Conservation (phyloP, 1,139 yeast species). For the Geotrichum reessii region DNA sequence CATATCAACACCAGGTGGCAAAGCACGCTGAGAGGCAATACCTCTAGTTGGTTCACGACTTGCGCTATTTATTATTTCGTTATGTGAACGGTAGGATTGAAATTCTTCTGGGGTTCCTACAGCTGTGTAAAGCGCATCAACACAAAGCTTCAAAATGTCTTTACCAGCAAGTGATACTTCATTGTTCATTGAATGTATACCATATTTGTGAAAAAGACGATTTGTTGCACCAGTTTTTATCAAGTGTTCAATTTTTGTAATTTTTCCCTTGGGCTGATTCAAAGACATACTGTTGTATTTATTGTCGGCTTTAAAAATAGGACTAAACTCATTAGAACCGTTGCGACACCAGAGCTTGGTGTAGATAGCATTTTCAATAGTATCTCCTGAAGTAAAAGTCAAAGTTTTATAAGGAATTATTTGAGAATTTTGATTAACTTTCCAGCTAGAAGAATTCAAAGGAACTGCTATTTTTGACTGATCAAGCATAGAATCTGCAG, state of each 20-base stretch:
- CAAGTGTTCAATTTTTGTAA: constrained; percentile 9
- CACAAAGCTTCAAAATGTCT: constrained; percentile 7
- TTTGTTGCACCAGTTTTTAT: constrained; percentile 13
- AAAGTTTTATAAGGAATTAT: not conserved
- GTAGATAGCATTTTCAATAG: constrained; percentile 5
- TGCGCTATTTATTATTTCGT: constrained; percentile 10
- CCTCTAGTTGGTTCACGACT: constrained; percentile 16
- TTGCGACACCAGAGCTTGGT: constrained; percentile 5
- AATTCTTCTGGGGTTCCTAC: constrained; percentile 8
- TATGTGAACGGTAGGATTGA: constrained; percentile 1
- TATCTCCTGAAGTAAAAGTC: not conserved
- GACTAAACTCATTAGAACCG: constrained; percentile 14
- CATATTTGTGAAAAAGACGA: constrained; percentile 6
- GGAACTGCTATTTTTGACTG: not conserved
- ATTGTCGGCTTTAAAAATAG: constrained; percentile 11
- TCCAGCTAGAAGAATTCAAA: not conserved
- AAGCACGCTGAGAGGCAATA: constrained; percentile 9
- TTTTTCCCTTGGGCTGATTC: not conserved
- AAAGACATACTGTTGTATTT: constrained; percentile 1
- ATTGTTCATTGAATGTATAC: not conserved
- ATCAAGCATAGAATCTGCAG: not conserved
- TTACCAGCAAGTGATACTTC: constrained; percentile 2
- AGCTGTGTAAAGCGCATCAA: constrained; percentile 10
- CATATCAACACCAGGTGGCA: constrained; percentile 16
- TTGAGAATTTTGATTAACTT: not conserved